Evolutionary conservation across 805 yeast species (phyloP).

Genomic region (Suhomyces sp.): DNA sequence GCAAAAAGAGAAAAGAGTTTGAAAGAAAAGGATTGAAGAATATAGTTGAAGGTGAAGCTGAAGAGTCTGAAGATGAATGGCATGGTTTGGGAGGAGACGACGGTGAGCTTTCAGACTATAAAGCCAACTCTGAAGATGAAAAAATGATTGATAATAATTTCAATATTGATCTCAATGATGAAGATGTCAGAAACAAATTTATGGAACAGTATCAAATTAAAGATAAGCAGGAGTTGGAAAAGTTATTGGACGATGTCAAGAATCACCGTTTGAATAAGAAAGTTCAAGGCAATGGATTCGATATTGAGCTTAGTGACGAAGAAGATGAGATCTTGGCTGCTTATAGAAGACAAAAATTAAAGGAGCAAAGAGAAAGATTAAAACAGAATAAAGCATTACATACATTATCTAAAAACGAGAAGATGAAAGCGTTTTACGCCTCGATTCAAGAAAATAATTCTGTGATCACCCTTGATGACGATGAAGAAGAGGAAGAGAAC

Average conservation of each 20-base stretch:
- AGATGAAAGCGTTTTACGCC: conserved; percentile 64
- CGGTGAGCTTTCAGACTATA: conserved; percentile 50
- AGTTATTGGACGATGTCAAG: conserved; percentile 66
- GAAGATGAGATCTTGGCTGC: conserved; percentile 61
- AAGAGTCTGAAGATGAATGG: conserved; percentile 89
- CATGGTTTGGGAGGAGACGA: conserved; percentile 75
- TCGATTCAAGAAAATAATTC: conserved; percentile 50
- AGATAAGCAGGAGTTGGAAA: conserved; percentile 63
- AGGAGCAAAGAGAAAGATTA: conserved; percentile 49
- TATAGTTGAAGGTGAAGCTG: conserved; percentile 79
- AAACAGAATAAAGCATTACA: conserved; percentile 44
- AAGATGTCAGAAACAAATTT: conserved; percentile 54
- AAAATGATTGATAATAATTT: conserved; percentile 71
- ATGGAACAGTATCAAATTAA: conserved; percentile 58
- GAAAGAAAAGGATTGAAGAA: conserved; percentile 56
- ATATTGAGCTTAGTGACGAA: conserved; percentile 69
- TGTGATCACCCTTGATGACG: conserved; percentile 25
- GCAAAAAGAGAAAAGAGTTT: conserved; percentile 47
- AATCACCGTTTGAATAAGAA: conserved; percentile 66
- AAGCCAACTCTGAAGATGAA: conserved; percentile 73
- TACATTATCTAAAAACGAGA: conserved; percentile 49
- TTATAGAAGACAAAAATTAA: conserved; percentile 40
- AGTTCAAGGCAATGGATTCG: conserved; percentile 51
- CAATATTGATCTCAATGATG: conserved; percentile 54
- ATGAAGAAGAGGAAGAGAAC: conserved; percentile 23